Evolutionary conservation across 192 early-diverging fungal species (phyloP), one percentile per base, ranked within the genome.

Genomic region (Glomus cerebriforme): DNA sequence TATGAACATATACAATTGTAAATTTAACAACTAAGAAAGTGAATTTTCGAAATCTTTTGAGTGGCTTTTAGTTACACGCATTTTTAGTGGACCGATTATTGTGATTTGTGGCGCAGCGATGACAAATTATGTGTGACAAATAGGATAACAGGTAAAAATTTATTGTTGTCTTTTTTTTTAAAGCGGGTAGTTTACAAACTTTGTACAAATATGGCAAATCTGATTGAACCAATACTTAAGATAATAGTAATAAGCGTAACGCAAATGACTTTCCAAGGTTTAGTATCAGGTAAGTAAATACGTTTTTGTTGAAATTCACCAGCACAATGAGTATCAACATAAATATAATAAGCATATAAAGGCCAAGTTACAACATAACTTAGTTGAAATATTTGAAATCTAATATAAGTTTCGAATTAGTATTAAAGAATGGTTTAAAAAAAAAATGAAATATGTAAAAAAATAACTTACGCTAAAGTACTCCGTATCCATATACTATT

Each of bases 271-370:
- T 82, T 85, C 73, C 79, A 60, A 59, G 79, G 80, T 12, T 60
- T 49, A n/a, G 77, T 81, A 17, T 85, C 80, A 19, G 81, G 80
- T 58, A 85, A 24, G 75, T 85, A 85, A 19, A 85, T 66, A 67
- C 81, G 79, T 60, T 81, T 82, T 75, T 80, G 84, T 2, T 74
- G 75, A n/a, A 80, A 68, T 10, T 29, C 26, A 12, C 75, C 75
- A 27, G 7, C 22, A 45, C 75, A 76, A 68, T 85, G 84, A 67
- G 82, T 85, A 63, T 85, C 84, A 39, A 85, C 73, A 47, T 82
- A 85, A 9, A 85, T 68, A 59, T 85, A 85, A 49, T 81, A 85
- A 13, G 81, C 81, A 47, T 81, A 82, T n/a, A 85, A 39, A 2
- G 81, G 77, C 64, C 35, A 85, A 3, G 81, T 34, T 26, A 81